These are phyloP conservation scores for Sugiyamaella mastotermitis DNA, from an alignment of 805 yeast species.

Conservation along the genomic window DNA sequence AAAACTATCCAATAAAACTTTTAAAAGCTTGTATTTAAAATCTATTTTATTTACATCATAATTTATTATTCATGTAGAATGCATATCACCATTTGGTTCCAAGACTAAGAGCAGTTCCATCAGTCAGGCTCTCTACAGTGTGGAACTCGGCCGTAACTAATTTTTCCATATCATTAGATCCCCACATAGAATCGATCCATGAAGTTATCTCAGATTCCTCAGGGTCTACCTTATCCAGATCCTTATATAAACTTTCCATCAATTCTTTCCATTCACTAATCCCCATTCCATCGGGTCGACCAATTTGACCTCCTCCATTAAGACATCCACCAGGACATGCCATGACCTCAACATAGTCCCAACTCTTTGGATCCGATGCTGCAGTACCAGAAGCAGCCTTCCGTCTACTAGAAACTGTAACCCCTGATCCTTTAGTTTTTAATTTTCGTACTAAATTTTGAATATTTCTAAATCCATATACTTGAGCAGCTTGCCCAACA, in stretches of 20 bases:
- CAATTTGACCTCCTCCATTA: slow-evolving; percentile 92
- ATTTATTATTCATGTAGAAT: too few relatives aligned
- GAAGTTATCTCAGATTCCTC: neutral
- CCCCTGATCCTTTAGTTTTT: slow-evolving; percentile 30
- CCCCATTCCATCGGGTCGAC: slow-evolving; percentile 31
- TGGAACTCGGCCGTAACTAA: slow-evolving; percentile 17
- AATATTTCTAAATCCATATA: slow-evolving; percentile 90
- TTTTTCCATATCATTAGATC: slow-evolving; percentile 1
- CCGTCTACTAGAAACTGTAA: slow-evolving; percentile 12
- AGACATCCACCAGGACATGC: slow-evolving; percentile 98
- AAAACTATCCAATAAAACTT: too few relatives aligned
- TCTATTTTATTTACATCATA: too few relatives aligned
- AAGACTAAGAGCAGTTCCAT: slow-evolving; percentile 13
- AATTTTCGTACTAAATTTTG: slow-evolving; percentile 87
- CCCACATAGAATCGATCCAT: slow-evolving; percentile 13
- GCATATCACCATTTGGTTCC: slow-evolving; percentile 22
- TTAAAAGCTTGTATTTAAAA: too few relatives aligned
- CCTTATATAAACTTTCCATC: slow-evolving; percentile 33
- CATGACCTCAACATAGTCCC: slow-evolving; percentile 90
- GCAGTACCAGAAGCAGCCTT: slow-evolving; percentile 10
- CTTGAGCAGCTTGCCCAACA: slow-evolving; percentile 55
- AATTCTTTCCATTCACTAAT: slow-evolving; percentile 29
- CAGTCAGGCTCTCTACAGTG: too few relatives aligned
- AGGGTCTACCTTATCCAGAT: slow-evolving; percentile 14
- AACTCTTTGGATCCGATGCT: slow-evolving; percentile 52